Evolutionary conservation across 208 protist species (phyloP).

Genomic region (Acanthamoeba castellanii): DNA sequence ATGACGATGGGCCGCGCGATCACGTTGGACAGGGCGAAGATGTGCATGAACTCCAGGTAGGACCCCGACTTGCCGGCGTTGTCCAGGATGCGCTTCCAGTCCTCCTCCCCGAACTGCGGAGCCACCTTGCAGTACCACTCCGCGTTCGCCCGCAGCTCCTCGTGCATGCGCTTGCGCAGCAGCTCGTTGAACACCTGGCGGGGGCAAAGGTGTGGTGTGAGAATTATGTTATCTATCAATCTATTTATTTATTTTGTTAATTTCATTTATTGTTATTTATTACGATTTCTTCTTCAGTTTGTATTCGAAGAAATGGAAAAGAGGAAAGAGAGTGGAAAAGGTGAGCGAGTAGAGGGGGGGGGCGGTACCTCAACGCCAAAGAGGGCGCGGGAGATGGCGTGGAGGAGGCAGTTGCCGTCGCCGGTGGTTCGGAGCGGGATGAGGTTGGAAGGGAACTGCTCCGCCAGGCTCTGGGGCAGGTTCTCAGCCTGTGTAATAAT

Average conservation of each 20-base stretch:
- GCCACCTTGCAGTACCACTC: constrained; percentile 60
- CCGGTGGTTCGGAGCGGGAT: constrained; percentile 74
- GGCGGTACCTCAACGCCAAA: constrained; percentile 67
- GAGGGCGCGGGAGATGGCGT: constrained; percentile 75
- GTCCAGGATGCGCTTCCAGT: constrained; percentile 68
- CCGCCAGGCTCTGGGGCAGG: constrained; percentile 14
- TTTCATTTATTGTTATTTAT: too few relatives aligned
- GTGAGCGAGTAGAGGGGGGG: background rate
- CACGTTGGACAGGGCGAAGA: constrained; percentile 75
- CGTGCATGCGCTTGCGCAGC: constrained; percentile 43
- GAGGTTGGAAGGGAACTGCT: constrained; percentile 1
- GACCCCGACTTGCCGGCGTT: constrained; percentile 37
- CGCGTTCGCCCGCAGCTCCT: constrained; percentile 18
- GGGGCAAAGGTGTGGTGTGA: background rate
- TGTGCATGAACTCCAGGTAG: constrained; percentile 76
- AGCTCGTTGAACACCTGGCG: constrained; percentile 53
- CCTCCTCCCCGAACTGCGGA: constrained; percentile 19
- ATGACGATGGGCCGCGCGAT: constrained; percentile 74
- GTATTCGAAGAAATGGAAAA: background rate
- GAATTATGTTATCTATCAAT: background rate
- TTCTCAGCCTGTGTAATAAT: constrained; percentile 23
- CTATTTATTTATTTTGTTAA: too few relatives aligned
- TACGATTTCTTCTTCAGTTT: background rate
- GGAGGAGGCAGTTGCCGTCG: constrained; percentile 80
- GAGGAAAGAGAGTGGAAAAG: background rate